phyloP scores from a whole-genome alignment of 805 yeast genomes.

The Komagataella kurtzmanii region DNA sequence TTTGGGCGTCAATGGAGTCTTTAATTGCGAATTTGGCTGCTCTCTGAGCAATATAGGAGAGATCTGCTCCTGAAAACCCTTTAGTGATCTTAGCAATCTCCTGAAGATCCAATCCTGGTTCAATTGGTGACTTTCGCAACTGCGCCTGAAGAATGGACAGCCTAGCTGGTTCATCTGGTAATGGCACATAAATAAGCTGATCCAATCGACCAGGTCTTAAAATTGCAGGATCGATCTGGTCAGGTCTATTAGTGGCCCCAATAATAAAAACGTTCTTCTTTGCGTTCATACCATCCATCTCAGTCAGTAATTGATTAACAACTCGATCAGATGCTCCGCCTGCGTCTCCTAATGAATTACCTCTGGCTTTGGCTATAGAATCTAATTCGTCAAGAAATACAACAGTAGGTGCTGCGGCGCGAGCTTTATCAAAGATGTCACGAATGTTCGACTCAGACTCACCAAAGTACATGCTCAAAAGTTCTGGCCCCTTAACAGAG shows the following conservation, averaged over 20 bases:
- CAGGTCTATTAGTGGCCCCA: conserved; percentile 99
- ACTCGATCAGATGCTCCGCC: conserved; percentile 97
- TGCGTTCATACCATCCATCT: conserved; percentile 99
- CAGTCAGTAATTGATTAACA: conserved; percentile 89
- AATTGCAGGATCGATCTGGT: conserved; percentile 97
- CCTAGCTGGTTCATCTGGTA: conserved; percentile 94
- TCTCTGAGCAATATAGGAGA: conserved; percentile 94
- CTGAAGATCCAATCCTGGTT: conserved; percentile 83
- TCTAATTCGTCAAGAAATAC: conserved; percentile 97
- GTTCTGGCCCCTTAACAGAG: conserved; percentile 93
- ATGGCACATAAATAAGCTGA: conserved; percentile 95
- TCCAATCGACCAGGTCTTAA: conserved; percentile 98
- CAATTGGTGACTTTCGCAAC: conserved; percentile 95
- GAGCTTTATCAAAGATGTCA: conserved; percentile 95
- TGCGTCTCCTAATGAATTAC: conserved; percentile 83
- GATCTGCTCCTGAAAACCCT: conserved; percentile 99
- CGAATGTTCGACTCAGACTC: conserved; percentile 96
- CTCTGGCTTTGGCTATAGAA: conserved; percentile 95
- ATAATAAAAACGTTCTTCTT: conserved; percentile 97
- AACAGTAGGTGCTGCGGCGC: conserved; percentile 99
- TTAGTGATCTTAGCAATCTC: conserved; percentile 91
- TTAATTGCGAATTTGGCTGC: conserved; percentile 98
- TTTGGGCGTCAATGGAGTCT: conserved; percentile 86
- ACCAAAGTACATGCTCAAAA: conserved; percentile 98
- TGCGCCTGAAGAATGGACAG: conserved; percentile 89